Evolutionary conservation across 768 basidiomycete species (phyloP).

Genomic region (Dioszegia crocea): DNA sequence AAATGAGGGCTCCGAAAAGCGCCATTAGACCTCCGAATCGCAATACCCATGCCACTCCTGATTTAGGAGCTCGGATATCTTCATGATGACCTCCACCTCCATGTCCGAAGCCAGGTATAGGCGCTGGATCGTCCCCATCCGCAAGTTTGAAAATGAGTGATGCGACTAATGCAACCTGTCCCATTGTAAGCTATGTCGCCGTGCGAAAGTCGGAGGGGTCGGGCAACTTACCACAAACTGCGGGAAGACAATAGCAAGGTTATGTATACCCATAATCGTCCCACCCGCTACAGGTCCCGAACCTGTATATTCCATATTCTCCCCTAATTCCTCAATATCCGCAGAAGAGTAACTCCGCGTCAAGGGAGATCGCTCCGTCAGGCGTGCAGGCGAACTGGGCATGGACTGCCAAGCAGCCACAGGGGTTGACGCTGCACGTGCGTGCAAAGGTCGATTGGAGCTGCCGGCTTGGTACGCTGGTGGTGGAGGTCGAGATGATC

Average conservation of each 20-base stretch:
- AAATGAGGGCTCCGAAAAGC: constrained; percentile 70
- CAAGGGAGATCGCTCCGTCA: constrained; percentile 48
- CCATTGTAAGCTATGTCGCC: no score
- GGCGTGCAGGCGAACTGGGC: constrained; percentile 24
- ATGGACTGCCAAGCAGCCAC: constrained; percentile 22
- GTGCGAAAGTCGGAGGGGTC: no score
- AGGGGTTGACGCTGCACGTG: constrained; percentile 47
- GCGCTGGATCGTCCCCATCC: constrained; percentile 54
- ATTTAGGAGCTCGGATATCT: constrained; percentile 61
- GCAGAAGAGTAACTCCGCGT: constrained; percentile 50
- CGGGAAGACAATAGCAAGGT: constrained; percentile 89
- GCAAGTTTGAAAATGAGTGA: constrained; percentile 79
- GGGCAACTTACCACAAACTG: constrained; percentile 78
- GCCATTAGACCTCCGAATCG: constrained; percentile 87
- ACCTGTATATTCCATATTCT: constrained; percentile 46
- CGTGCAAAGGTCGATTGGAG: constrained; percentile 40
- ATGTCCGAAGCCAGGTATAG: constrained; percentile 48
- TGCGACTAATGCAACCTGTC: constrained; percentile 75
- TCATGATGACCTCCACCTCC: constrained; percentile 53
- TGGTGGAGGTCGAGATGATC: neutral
- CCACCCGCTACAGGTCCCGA: constrained; percentile 65
- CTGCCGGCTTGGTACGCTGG: constrained; percentile 54
- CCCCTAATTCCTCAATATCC: constrained; percentile 44
- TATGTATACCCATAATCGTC: constrained; percentile 90
- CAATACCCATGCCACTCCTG: constrained; percentile 89